Percentiles rank a stretch among this genome's conserved stretches.
phyloP scores from a whole-genome alignment of 1,284 basidiomycete species.

The Ustilago esculenta region DNA sequence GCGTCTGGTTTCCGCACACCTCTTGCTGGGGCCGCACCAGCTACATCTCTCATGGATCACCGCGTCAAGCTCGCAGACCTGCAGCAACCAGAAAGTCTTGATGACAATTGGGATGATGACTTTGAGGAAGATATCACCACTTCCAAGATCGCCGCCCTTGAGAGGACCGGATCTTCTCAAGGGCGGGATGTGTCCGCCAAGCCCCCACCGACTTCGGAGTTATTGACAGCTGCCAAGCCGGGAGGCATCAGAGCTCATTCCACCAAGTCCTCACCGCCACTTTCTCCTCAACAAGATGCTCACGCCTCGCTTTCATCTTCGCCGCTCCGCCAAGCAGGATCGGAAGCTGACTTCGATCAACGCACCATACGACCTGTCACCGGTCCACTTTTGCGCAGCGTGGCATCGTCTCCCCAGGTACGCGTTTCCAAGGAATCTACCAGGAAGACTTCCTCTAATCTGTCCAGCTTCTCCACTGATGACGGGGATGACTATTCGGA shows the following conservation, averaged over 20 bases:
- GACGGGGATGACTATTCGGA: conserved; percentile 71
- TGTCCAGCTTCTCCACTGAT: conserved; percentile 25
- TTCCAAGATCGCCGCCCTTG: conserved; percentile 79
- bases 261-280: neutral
- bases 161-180: conserved; percentile 14
- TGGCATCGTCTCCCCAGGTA: conserved; percentile 33
- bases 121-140: conserved; percentile 92
- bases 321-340: conserved; percentile 9
- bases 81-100: conserved; percentile 74
- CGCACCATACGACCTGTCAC: conserved; percentile 67
- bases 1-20: conserved; percentile 31
- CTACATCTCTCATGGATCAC: conserved; percentile 50
- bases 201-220: neutral
- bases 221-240: neutral
- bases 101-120: conserved; percentile 96
- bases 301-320: conserved; percentile 3
- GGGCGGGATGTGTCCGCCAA: conserved; percentile 7
- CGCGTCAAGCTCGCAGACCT: conserved; percentile 64
- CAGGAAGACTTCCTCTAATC: conserved; percentile 1
- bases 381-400: conserved; percentile 25
- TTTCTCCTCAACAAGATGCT: neutral
- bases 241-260: neutral
- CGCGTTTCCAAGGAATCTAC: conserved; percentile 5
- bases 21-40: conserved; percentile 47
- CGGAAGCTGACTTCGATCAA: conserved; percentile 64